These are phyloP conservation scores for Pleurotus giganteus DNA, from an alignment of 768 basidiomycete species.

Conservation along the genomic window DNA sequence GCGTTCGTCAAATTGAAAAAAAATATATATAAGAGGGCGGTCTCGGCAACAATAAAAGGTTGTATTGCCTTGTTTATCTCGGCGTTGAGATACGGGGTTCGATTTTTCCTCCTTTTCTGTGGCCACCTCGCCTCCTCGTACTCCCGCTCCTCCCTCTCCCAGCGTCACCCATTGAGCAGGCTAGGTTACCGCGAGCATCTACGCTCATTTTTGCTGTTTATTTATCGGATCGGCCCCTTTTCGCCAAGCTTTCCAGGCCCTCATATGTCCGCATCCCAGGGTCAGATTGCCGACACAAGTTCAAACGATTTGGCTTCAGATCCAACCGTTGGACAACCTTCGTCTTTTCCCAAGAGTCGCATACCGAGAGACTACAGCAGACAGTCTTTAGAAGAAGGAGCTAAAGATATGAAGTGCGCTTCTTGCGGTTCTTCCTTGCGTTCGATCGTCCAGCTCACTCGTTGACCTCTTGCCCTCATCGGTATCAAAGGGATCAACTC, in stretches of 20 bases:
- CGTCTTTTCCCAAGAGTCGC: background rate
- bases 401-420: conserved; percentile 2
- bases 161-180: background rate
- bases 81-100: background rate
- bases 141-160: background rate
- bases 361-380: background rate
- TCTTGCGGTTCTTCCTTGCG: background rate
- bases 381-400: background rate
- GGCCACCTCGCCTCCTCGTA: background rate
- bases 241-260: background rate
- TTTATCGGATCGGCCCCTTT: background rate
- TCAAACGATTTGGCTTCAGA: conserved; percentile 9
- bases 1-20: no score
- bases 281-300: conserved; percentile 9
- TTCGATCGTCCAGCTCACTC: background rate
- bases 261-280: conserved; percentile 9
- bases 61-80: conserved; percentile 9
- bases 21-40: background rate
- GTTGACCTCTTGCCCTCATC: background rate
- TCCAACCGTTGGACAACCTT: background rate
- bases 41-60: background rate
- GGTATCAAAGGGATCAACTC: background rate
- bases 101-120: background rate
- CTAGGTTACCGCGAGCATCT: background rate
- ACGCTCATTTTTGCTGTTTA: background rate